Conservation (phyloP, 441 rosid genomes). For the Corymbia calophylla region DNA sequence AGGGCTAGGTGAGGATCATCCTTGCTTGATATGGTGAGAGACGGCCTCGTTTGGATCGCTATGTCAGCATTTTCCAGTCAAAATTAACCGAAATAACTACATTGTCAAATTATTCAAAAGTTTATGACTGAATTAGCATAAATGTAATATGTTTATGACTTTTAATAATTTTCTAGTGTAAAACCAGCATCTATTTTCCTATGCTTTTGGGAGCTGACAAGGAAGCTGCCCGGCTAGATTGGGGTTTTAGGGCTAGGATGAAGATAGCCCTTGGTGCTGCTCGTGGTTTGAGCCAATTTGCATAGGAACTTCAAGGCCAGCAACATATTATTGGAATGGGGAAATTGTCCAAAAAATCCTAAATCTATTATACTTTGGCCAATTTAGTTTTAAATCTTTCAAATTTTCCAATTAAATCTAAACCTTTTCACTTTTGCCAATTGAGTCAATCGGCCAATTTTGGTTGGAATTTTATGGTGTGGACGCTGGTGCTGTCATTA, state of each 20-base stretch:
- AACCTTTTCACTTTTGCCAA: too few species aligned
- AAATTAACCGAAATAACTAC: rapidly evolving
- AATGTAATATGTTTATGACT: rapidly evolving
- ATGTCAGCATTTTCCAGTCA: rapidly evolving
- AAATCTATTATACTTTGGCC: too few species aligned
- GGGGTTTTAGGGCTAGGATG: neutral
- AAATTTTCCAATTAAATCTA: too few species aligned
- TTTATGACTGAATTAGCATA: rapidly evolving
- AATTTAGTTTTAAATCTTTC: too few species aligned
- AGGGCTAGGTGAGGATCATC: too few species aligned
- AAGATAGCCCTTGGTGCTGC: neutral
- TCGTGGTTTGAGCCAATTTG: neutral
- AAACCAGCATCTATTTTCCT: neutral
- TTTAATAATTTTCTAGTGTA: neutral
- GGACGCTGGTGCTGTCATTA: too few species aligned
- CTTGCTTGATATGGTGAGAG: too few species aligned
- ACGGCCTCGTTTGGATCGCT: too few species aligned
- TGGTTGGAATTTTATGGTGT: too few species aligned
- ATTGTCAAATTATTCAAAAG: rapidly evolving
- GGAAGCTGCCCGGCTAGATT: neutral
- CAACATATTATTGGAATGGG: neutral
- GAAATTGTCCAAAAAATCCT: too few species aligned
- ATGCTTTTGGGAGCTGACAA: neutral
- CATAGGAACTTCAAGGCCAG: neutral
- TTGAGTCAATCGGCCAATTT: too few species aligned